A percentile compares a stretch with the other conserved stretches of the same genome.
These are phyloP conservation scores for Amaranthus cruentus DNA, from an alignment of 148 eudicot genomes.

Conservation along the genomic window DNA sequence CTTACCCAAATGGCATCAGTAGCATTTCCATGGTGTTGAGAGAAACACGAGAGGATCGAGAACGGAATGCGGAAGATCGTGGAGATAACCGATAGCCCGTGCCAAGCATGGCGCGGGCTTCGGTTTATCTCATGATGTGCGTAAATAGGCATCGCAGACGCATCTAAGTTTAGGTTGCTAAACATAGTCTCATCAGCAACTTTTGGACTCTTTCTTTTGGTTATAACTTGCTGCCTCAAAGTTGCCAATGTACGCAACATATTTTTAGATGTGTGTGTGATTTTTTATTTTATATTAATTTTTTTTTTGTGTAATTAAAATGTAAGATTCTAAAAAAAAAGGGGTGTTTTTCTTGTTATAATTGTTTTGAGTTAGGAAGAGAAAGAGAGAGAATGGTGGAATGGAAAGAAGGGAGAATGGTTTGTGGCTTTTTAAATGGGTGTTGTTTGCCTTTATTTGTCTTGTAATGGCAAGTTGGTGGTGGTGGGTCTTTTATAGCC, in stretches of 20 bases:
- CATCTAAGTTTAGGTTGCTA: constrained; percentile 15
- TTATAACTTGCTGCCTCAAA: constrained; percentile 31
- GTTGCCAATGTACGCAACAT: constrained; percentile 32
- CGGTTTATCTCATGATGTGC: constrained; percentile 16
- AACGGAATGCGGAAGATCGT: constrained; percentile 42
- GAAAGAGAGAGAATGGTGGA: background rate
- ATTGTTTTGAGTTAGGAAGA: background rate
- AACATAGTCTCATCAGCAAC: constrained; percentile 70
- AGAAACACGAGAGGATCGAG: constrained; percentile 53
- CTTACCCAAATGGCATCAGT: constrained; percentile 60
- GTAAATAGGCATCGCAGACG: constrained; percentile 18
- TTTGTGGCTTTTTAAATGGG: constrained; percentile 15
- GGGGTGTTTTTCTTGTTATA: background rate
- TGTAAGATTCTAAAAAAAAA: background rate
- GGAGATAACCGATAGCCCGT: constrained; percentile 36
- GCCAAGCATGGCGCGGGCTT: constrained; percentile 25
- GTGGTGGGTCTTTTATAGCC: constrained; percentile 18
- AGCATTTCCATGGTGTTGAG: constrained; percentile 35
- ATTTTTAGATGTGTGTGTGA: background rate
- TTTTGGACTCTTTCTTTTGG: constrained; percentile 47
- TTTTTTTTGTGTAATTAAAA: background rate
- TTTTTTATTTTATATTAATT: background rate
- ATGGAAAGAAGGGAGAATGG: constrained; percentile 1
- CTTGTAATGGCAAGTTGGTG: constrained; percentile 26
- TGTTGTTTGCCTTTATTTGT: constrained; percentile 5